Percentiles rank a stretch among this genome's conserved stretches.
phyloP scores from a whole-genome alignment of 805 yeast genomes.

The Saccharomycopsis sp. region DNA sequence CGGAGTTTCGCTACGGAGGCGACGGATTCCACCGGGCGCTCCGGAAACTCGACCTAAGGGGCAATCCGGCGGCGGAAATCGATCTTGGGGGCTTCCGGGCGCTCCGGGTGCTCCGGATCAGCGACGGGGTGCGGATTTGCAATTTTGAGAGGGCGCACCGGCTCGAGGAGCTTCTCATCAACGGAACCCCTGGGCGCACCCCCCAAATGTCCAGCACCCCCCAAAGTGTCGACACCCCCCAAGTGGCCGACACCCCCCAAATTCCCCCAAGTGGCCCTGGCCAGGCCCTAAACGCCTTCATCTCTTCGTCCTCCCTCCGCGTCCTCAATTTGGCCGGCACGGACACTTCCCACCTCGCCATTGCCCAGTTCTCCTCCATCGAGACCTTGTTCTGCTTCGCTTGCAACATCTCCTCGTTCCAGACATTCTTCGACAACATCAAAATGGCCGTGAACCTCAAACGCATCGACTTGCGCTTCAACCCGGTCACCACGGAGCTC shows the following conservation, averaged over 20 bases:
- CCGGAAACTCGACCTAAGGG: conserved; percentile 18
- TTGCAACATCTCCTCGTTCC: conserved; percentile 17
- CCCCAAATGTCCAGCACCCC: not conserved
- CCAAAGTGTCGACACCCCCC: too few relatives aligned
- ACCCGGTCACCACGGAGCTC: conserved; percentile 18
- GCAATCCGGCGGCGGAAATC: conserved; percentile 9
- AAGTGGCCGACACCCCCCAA: not conserved
- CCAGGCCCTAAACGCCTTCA: too few relatives aligned
- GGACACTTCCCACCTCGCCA: conserved; percentile 1
- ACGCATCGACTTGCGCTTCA: conserved; percentile 19
- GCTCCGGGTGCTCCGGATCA: conserved; percentile 30
- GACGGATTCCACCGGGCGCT: conserved; percentile 5
- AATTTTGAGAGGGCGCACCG: conserved; percentile 9
- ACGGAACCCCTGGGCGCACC: conserved; percentile 3
- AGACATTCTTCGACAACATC: conserved; percentile 13
- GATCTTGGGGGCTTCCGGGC: conserved; percentile 11
- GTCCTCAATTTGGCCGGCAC: conserved; percentile 14
- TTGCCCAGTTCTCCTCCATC: conserved; percentile 7
- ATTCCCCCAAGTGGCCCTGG: not conserved
- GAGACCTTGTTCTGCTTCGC: conserved; percentile 15
- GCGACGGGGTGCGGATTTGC: conserved; percentile 29
- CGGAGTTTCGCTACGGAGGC: conserved; percentile 7
- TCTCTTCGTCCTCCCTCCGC: too few relatives aligned
- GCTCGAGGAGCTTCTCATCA: conserved; percentile 18
- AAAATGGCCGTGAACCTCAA: conserved; percentile 13